A percentile compares a stretch with the other conserved stretches of the same genome.
phyloP scores from a whole-genome alignment of 1,139 yeast genomes.

The Protomyces inundatus region DNA sequence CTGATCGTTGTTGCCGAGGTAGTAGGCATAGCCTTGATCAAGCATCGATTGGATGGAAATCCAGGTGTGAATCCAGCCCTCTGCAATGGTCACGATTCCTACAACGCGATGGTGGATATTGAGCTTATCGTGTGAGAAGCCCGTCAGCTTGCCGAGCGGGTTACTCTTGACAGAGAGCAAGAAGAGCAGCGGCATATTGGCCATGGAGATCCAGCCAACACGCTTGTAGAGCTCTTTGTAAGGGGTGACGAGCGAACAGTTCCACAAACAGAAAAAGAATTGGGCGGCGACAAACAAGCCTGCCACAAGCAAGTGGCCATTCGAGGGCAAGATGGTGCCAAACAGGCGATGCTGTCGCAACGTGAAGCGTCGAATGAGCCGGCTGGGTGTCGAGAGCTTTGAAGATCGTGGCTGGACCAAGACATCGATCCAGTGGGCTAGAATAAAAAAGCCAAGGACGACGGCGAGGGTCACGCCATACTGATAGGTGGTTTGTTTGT shows the following conservation, averaged over 20 bases:
- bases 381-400: neutral
- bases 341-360: neutral
- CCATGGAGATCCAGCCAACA: constrained; percentile 7
- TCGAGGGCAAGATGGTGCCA: neutral
- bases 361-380: neutral
- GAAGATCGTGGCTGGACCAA: neutral
- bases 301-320: neutral
- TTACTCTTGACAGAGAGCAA: constrained; percentile 5
- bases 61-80: constrained; percentile 4
- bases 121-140: constrained; percentile 2
- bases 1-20: constrained; percentile 7
- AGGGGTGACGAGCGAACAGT: neutral
- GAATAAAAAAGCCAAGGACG: neutral
- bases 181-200: constrained; percentile 4
- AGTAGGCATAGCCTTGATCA: constrained; percentile 1
- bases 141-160: neutral
- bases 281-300: neutral
- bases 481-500: neutral
- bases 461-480: neutral
- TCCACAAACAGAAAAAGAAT: neutral
- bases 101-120: neutral
- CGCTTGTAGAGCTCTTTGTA: constrained; percentile 2
- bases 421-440: neutral
- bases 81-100: neutral
- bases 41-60: constrained; percentile 3